Evolutionary conservation across 257 asterid species (phyloP), one percentile per base, ranked within the genome.

Genomic region (Coffea eugenioides): DNA sequence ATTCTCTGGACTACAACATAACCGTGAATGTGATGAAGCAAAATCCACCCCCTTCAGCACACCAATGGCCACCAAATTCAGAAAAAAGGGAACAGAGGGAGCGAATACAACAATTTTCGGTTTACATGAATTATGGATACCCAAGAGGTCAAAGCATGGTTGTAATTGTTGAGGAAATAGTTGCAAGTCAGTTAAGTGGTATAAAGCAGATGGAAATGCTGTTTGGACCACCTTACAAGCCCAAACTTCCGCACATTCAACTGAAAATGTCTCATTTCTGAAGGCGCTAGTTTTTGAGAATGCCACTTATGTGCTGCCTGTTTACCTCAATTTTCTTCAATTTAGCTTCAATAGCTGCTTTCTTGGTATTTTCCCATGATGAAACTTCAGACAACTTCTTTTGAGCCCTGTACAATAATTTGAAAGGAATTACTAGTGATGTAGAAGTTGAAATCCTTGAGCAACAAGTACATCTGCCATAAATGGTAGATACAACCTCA

Each of bases 331-430:
- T 81, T 82, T 85, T 92, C 89, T 83, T 89, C 64, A 92, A 86
- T 61, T 91, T 61, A 83, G 91, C 89, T 82, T 92, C 97, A 59
- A 90, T 80, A 69, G 90, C 72, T 49, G 97, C 98, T 84, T 82
- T 91, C 89, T 90, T 86, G 82, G 83, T 88, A 89, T 91, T 94
- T 59, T 94, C 97, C 98, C 97, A 94, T 39, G 97, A 79, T 27
- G 84, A 14, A 64, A 94, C 91, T 6, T 91, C 95, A 6, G 94
- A 80, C 10, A 92, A 76, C 88, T 90, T 89, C 90, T 91, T 94
- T 39, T 92, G 91, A 1, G 97, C 94, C 87, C 98, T 94, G 73
- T 20, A 46, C 59, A 76, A 27, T 80, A 57, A 79, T 52, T 65
- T 36, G 43, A 6, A 10, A 69, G 11, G 12, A 62, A 20, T 25